Base-by-base conservation (phyloP, 768 basidiomycete species). In the Boletus tomentosulus region DNA sequence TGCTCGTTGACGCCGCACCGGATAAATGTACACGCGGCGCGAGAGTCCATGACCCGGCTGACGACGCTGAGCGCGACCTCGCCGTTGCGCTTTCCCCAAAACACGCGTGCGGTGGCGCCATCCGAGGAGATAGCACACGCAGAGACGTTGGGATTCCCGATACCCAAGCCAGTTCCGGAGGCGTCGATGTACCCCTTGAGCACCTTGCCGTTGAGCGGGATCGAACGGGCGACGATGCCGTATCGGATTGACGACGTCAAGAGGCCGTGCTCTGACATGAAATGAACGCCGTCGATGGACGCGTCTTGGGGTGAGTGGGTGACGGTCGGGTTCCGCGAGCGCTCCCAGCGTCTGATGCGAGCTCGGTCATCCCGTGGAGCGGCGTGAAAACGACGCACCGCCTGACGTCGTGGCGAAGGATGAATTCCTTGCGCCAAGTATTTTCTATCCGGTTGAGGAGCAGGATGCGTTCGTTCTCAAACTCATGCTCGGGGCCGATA, bases 61-160 rank as follows among this genome's bases (percentile, higher is more conserved):
- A 82, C 82, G 5, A 74, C 74, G 43, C 84, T 81, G 30, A 89
- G 73, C 0, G 83, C 77, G 8, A 93, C 77, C 50, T 84, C 82
- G 28, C 90, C 91, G 46, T 77, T 80, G 25, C 75, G 72, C 60
- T 82, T 86, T 4, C 89, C 91, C 91, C 90, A 92, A 6, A 82
- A 71, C 12, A 88, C 74, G 51, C 81, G 82, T 10, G 81, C 88
- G 1, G 84, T 83, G 5, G 80, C 80, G 4, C 86, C 85, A 25
- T 82, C 79, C 0, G 87, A 84, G 16, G 77, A 61, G 24, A 90
- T 69, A 4, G 75, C 70, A 55, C 84, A 86, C 0, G 76, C 66
- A 13, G 84, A 80, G 11, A 89, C 76, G 48, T 89, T 89, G 4
- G 86, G 87, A 60, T 90, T 89, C 4, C 85, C 86, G 48, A 82